Evolutionary conservation across 2,329 filamentous ascomycete genomes (phyloP).

Genomic region (Xylariales sp.): DNA sequence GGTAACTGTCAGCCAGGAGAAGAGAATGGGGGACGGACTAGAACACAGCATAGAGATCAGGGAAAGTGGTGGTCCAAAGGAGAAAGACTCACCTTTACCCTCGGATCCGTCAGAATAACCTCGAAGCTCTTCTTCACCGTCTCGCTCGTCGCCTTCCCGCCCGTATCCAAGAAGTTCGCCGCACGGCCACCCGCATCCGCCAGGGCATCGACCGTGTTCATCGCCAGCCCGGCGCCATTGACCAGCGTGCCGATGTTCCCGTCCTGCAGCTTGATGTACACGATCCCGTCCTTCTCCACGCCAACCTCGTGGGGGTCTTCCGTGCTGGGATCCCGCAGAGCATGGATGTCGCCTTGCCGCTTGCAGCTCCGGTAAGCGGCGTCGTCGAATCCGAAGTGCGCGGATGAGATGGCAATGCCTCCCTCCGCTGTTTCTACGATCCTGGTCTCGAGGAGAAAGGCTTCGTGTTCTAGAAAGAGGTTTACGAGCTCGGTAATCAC

Average conservation of each 20-base stretch:
- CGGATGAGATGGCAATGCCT: slow-evolving; percentile 44
- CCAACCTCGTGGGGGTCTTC: slow-evolving; percentile 55
- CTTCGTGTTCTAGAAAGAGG: slow-evolving; percentile 62
- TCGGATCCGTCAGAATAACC: slow-evolving; percentile 64
- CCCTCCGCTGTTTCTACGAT: slow-evolving; percentile 27
- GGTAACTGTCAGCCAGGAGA: not conserved
- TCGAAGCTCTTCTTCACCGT: slow-evolving; percentile 76
- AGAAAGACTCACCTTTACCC: slow-evolving; percentile 64
- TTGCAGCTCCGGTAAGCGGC: slow-evolving; percentile 58
- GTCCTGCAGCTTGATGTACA: slow-evolving; percentile 60
- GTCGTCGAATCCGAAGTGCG: slow-evolving; percentile 65
- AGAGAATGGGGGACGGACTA: too few relatives aligned
- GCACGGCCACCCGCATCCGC: slow-evolving; percentile 61
- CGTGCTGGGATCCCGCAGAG: slow-evolving; percentile 44
- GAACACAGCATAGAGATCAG: too few relatives aligned
- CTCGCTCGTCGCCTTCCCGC: slow-evolving; percentile 78
- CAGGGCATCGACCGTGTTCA: slow-evolving; percentile 86
- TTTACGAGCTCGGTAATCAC: slow-evolving; percentile 51
- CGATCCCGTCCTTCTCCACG: slow-evolving; percentile 67
- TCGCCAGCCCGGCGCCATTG: slow-evolving; percentile 83
- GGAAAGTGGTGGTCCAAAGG: too few relatives aligned
- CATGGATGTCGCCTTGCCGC: slow-evolving; percentile 58
- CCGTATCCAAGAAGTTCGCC: slow-evolving; percentile 85
- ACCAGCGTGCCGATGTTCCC: slow-evolving; percentile 76
- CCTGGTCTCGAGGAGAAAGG: slow-evolving; percentile 52